These are phyloP conservation scores for Plenodomus lindquistii DNA, from an alignment of 2,329 filamentous ascomycete species.

Conservation along the genomic window DNA sequence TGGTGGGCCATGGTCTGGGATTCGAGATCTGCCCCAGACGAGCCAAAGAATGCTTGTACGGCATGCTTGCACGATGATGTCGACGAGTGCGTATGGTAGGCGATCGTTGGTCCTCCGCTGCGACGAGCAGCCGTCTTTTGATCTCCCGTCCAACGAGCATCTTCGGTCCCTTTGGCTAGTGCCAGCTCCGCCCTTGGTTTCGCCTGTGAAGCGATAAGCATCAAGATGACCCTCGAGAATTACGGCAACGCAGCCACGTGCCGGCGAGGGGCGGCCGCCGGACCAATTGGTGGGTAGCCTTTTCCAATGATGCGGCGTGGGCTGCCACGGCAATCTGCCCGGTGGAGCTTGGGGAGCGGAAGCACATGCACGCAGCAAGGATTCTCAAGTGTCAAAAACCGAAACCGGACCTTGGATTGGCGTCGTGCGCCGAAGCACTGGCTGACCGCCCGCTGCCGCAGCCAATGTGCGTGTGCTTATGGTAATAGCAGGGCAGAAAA, in stretches of 20 bases:
- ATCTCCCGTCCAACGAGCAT: slow-evolving; percentile 33
- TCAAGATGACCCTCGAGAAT: slow-evolving; percentile 39
- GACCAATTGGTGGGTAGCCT: slow-evolving; percentile 31
- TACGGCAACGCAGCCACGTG: slow-evolving; percentile 35
- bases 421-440: slow-evolving; percentile 18
- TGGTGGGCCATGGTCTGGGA: slow-evolving; percentile 7
- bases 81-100: slow-evolving; percentile 18
- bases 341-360: slow-evolving; percentile 35
- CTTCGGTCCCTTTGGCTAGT: slow-evolving; percentile 8
- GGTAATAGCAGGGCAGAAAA: slow-evolving; percentile 36
- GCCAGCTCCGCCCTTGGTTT: slow-evolving; percentile 24
- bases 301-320: slow-evolving; percentile 34
- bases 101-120: slow-evolving; percentile 25
- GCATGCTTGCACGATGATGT: slow-evolving; percentile 17
- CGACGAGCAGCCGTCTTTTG: slow-evolving; percentile 22
- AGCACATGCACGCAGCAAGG: slow-evolving; percentile 28
- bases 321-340: slow-evolving; percentile 37
- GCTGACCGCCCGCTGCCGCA: slow-evolving; percentile 29
- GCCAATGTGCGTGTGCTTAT: slow-evolving; percentile 21
- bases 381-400: slow-evolving; percentile 31
- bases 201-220: slow-evolving; percentile 34
- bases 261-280: slow-evolving; percentile 19
- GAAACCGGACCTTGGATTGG: slow-evolving; percentile 35
- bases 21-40: slow-evolving; percentile 1
- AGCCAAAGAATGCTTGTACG: too few species aligned